These are phyloP conservation scores for Canavalia gladiata DNA, from an alignment of 306 rosid species.

Conservation along the genomic window DNA sequence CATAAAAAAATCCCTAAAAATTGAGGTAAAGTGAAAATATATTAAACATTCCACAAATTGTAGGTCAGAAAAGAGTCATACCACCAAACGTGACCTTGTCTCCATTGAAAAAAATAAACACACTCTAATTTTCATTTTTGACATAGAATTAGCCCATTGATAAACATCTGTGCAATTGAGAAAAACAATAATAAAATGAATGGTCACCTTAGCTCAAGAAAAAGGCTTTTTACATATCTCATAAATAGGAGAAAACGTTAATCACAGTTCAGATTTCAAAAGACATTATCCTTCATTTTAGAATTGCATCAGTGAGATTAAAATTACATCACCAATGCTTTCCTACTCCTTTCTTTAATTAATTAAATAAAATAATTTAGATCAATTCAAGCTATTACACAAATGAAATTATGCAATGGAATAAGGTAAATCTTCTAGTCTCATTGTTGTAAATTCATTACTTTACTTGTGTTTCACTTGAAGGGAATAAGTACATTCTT, in stretches of 20 bases:
- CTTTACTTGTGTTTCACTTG: slow-evolving; percentile 20
- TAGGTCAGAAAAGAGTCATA: slow-evolving; percentile 49
- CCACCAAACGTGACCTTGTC: slow-evolving; percentile 75
- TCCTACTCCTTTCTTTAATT: background rate
- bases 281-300: background rate
- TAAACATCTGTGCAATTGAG: slow-evolving; percentile 75
- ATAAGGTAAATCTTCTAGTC: slow-evolving; percentile 3
- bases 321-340: slow-evolving; percentile 14
- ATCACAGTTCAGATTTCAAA: slow-evolving; percentile 1
- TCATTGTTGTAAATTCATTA: slow-evolving; percentile 1
- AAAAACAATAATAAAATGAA: background rate
- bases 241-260: slow-evolving; percentile 15
- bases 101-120: slow-evolving; percentile 88
- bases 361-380: background rate
- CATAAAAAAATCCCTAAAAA: background rate
- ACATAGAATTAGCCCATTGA: slow-evolving; percentile 81
- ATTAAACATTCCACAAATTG: slow-evolving; percentile 7
- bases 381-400: slow-evolving; percentile 16
- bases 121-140: slow-evolving; percentile 83
- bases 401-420: slow-evolving; percentile 26
- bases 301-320: background rate
- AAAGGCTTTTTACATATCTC: slow-evolving; percentile 13
- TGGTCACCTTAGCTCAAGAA: slow-evolving; percentile 33
- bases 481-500: slow-evolving; percentile 7
- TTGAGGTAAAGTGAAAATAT: background rate